Evolutionary conservation across 805 yeast genomes (phyloP), one percentile per base, ranked within the genome.

Genomic region (Metschnikowia orientalis): DNA sequence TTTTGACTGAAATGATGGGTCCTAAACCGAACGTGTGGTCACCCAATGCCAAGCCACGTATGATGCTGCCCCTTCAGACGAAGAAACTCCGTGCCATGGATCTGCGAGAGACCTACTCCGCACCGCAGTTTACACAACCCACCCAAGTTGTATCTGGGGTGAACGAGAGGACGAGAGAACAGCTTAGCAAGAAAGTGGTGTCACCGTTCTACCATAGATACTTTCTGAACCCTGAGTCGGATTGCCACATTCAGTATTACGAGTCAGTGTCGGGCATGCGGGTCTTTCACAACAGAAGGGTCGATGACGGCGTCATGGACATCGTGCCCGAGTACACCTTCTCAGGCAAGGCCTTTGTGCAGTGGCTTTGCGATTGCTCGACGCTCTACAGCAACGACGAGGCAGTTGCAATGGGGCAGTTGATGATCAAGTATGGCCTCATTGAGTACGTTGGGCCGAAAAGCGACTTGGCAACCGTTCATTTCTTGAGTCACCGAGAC

Each of bases 311-410:
- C 18, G 34, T 48, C 16, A 48, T 49, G 1, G 37, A 47, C 1
- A 15, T 32, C 17, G 40, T 18, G 2, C 49, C 69, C 2, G 59
- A 66, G n/a, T 69, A 67, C 45, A 71, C 77, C 34, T 69, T 85
- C 41, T 71, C 83, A 2, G 94, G 96, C 0, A 82, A 82, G 46
- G 81, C 92, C 0, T 62, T 81, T 0, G 71, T 79, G 57, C 96
- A 88, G 50, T 90, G 95, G 95, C 50, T 90, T 5, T 69, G 81
- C 75, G 97, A 90, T 42, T 88, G 96, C 50, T 83, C 95, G 1
- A 92, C 85, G 48, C 63, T 80, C 1, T 53, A 78, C 44, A 68
- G 68, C 32, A 51, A 57, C 0, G 59, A 61, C 8, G 84, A 77
- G 38, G 81, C 86, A 0, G 50, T 63, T 0, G 69, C 69, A 14